Base-by-base conservation (phyloP, 1,139 yeast genomes). In the Debaryomyces subglobosus region DNA sequence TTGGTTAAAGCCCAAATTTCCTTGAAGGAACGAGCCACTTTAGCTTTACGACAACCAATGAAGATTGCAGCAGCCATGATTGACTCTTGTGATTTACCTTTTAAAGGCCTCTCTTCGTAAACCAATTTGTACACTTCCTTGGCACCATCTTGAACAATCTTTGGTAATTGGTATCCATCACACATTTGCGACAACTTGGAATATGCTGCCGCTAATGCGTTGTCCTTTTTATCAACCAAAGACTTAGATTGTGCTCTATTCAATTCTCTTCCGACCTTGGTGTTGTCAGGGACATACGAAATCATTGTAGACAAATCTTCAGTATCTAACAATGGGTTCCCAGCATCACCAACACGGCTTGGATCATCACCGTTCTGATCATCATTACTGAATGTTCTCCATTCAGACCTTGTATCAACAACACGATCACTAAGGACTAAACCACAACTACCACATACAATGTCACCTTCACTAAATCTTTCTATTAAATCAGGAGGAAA, bases 321-420 rank as follows among this genome's bases (percentile, higher is more conserved):
- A 23, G 96, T 89, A 61, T 92, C 98, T 59, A 95, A 76, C 52
- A 92, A 72, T 12, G 98, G 97, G 64, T 92, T 92, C n/a, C 95
- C 87, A 3, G 98, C 98, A 63, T 92, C 98, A 67, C 99, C 99
- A 55, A 94, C 99, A 88, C 99, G 98, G 59, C 96, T 86, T 3
- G 99, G 99, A 67, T 94, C 99, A 64, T 91, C 98, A 59, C 96
- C 96, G 57, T 94, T 95, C 69, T 92, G 98, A 66, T 94, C 99
- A 67, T 94, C 99, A 66, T 94, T 94, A 54, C 88, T 84, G 69
- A 94, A 94, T 2, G 99, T 94, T 76, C 99, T 89, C 99, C 99
- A 94, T 75, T 94, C 99, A 1, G 97, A 89, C 58, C 99, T 78
- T 5, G 97, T 92, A 64, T 94, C 99, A 30, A 94, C 96, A 47